Evolutionary conservation across 1,284 basidiomycete species (phyloP), one percentile per base, ranked within the genome.

Genomic region (Xerocomus amazonicus): DNA sequence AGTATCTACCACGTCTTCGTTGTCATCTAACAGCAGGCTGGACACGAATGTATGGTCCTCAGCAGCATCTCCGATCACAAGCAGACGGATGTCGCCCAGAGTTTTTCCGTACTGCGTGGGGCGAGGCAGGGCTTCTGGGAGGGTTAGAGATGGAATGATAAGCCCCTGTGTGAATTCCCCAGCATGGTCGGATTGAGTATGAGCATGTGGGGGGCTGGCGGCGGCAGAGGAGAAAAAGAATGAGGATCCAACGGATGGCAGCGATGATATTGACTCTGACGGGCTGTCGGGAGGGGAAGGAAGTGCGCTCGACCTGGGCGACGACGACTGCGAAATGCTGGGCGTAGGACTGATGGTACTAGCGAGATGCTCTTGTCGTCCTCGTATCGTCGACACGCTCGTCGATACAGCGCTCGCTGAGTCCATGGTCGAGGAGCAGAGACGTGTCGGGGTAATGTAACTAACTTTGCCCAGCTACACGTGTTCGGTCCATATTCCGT

Each of bases 221-320:
- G 83, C 78, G 0, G 76, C 80, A 9, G 83, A 85, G 41, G 83
- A 85, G 70, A 86, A 86, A 70, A 87, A 84, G 72, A 84, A 85
- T 0, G 83, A 84, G 1, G 84, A 87, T n/a, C 80, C 78, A 9
- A 85, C 78, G 1, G 84, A 87, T 0, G 84, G 84, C 12, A 86
- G 71, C 6, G 84, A 87, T 1, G 84, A 86, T 40, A 83, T 71
- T 3, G 83, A 86, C 49, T 72, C 77, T n/a, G 73, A 72, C 26
- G 76, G 81, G 53, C 82, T 84, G 61, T 77, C 73, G 34, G 79
- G 77, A 1, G 78, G 76, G 4, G 80, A 80, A 27, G 77, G 75
- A 34, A 73, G 67, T 3, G 69, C 61, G 47, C 72, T 73, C 23
- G 75, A 76, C 52, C 69, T 70, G 8, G 76, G 76, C n/a, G 77